These are phyloP conservation scores for Colletotrichum chrysophilum DNA, from an alignment of 2,329 filamentous ascomycete genomes.

Conservation along the genomic window DNA sequence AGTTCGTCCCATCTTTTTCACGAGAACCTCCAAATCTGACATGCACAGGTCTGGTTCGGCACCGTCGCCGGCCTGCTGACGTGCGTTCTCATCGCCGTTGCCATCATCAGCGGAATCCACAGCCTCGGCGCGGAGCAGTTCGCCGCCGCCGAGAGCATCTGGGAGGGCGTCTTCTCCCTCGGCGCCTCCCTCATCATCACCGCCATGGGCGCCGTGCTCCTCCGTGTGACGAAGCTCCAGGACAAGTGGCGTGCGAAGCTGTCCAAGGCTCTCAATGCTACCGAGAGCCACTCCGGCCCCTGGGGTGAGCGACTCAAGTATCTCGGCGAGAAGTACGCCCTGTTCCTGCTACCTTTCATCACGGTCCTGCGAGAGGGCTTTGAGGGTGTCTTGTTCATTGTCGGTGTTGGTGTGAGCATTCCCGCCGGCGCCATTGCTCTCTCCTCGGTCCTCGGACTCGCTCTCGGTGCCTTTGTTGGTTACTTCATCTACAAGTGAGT, in stretches of 20 bases:
- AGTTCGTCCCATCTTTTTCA: neutral
- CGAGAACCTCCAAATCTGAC: neutral
- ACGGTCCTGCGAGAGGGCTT: conserved; percentile 79
- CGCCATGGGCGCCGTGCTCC: conserved; percentile 67
- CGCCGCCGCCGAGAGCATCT: conserved; percentile 65
- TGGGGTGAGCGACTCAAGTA: conserved; percentile 17
- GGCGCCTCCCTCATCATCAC: conserved; percentile 68
- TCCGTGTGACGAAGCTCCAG: conserved; percentile 69
- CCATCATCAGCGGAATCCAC: conserved; percentile 42
- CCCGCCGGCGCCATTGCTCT: conserved; percentile 75
- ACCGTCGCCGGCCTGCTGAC: conserved; percentile 19
- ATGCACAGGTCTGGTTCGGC: conserved; percentile 63
- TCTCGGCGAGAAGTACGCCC: conserved; percentile 69
- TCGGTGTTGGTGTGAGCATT: conserved; percentile 72
- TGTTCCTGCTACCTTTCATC: conserved; percentile 80
- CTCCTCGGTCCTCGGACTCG: conserved; percentile 69
- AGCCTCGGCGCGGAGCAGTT: conserved; percentile 62
- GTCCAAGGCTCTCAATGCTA: conserved; percentile 51
- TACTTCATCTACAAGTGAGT: conserved; percentile 75
- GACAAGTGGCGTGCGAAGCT: conserved; percentile 73
- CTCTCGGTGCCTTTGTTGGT: conserved; percentile 66
- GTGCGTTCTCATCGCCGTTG: conserved; percentile 22
- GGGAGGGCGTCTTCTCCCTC: conserved; percentile 68
- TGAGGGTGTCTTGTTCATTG: conserved; percentile 81
- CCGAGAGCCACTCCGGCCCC: neutral